Percentiles rank a stretch among this genome's conserved stretches.
Evolutionary conservation across 169 alveolate genomes (phyloP).

Genomic region (Plasmodium reichenowi): DNA sequence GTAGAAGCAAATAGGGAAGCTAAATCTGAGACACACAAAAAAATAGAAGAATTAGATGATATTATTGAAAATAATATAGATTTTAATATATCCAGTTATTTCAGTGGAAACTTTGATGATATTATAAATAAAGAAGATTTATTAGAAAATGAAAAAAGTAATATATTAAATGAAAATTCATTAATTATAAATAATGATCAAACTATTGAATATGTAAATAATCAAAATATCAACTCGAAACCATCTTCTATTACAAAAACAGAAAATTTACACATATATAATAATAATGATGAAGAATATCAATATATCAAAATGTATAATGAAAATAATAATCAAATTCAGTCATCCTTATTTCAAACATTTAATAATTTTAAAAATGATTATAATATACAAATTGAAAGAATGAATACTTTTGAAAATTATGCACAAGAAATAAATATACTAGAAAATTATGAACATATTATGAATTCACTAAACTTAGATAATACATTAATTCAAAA

Average conservation of each 20-base stretch:
- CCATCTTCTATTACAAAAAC: background rate
- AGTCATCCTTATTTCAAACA: slow-evolving; percentile 8
- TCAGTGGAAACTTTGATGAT: slow-evolving; percentile 59
- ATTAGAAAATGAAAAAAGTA: background rate
- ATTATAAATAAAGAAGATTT: background rate
- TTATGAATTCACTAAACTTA: background rate
- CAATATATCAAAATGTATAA: slow-evolving; percentile 41
- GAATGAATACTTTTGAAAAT: slow-evolving; percentile 50
- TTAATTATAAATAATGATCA: background rate
- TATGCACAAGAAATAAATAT: slow-evolving; percentile 30
- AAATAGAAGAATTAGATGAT: slow-evolving; percentile 44
- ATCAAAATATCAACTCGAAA: background rate
- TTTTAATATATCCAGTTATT: slow-evolving; percentile 68
- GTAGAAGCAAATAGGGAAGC: background rate
- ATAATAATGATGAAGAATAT: slow-evolving; percentile 17
- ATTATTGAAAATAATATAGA: slow-evolving; percentile 62
- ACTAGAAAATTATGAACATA: slow-evolving; percentile 32
- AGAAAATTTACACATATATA: background rate
- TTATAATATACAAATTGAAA: slow-evolving; percentile 37
- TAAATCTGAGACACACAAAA: background rate
- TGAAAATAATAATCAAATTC: slow-evolving; percentile 11
- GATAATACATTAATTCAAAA: background rate
- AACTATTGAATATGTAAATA: background rate
- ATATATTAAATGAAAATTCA: background rate
- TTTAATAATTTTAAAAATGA: slow-evolving; percentile 31